Percentiles rank a stretch among this genome's conserved stretches.
These are phyloP conservation scores for Peniophora sp. DNA, from an alignment of 1,284 basidiomycete species.

Conservation along the genomic window DNA sequence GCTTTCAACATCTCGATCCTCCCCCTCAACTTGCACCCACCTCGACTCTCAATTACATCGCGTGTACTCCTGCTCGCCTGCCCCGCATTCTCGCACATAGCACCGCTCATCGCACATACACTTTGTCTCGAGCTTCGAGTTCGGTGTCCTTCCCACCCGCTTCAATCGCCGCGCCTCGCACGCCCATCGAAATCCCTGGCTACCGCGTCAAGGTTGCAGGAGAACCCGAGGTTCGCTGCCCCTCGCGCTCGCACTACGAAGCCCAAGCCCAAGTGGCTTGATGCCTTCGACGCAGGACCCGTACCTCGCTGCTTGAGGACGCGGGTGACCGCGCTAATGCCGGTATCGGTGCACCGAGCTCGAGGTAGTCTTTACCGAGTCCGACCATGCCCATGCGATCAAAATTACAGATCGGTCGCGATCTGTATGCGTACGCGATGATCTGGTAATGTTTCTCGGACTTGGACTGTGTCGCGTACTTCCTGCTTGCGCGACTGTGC, in stretches of 20 bases:
- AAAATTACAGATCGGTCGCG: neutral
- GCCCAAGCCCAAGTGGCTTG: neutral
- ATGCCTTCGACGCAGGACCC: neutral
- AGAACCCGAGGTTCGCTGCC: neutral
- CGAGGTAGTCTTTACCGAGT: neutral
- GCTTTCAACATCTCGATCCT: too few relatives aligned
- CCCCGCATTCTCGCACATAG: too few relatives aligned
- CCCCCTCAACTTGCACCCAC: too few relatives aligned
- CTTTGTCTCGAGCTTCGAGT: conserved; percentile 35
- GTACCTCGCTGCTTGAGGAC: neutral
- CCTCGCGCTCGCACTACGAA: neutral
- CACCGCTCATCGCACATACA: too few relatives aligned
- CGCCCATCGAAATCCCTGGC: conserved; percentile 37
- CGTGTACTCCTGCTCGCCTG: too few relatives aligned
- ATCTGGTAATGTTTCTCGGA: neutral
- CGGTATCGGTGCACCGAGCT: neutral
- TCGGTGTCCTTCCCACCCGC: conserved; percentile 42
- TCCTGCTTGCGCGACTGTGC: too few relatives aligned
- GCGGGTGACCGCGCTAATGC: neutral
- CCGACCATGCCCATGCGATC: neutral
- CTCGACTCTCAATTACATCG: too few relatives aligned
- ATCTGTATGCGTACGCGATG: neutral
- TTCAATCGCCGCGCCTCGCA: conserved; percentile 43
- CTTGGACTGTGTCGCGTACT: too few relatives aligned
- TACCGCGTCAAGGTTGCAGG: conserved; percentile 34